Percentiles rank a stretch among this genome's conserved stretches.
Evolutionary conservation across 495 filamentous ascomycete species (phyloP).

Genomic region (Lasiosphaeriaceae sp.): DNA sequence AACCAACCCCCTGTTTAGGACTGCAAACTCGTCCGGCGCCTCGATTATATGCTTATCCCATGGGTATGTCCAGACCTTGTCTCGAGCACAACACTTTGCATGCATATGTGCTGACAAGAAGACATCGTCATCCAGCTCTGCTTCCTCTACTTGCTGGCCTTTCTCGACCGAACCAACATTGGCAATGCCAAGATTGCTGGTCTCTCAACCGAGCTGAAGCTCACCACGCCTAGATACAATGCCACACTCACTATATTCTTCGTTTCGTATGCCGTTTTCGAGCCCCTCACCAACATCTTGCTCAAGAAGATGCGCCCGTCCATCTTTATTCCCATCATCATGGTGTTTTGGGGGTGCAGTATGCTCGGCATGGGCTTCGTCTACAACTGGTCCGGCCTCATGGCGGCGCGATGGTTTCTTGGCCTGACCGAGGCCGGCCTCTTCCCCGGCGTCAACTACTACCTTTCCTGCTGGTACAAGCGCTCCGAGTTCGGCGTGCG

Average conservation of each 20-base stretch:
- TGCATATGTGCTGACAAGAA: not conserved
- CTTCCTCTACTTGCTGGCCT: conserved; percentile 79
- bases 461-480: conserved; percentile 84
- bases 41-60: conserved; percentile 69
- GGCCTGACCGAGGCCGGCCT: conserved; percentile 81
- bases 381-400: conserved; percentile 70
- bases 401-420: conserved; percentile 82
- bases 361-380: conserved; percentile 86
- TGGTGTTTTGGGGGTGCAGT: conserved; percentile 67
- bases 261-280: conserved; percentile 82
- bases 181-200: conserved; percentile 86
- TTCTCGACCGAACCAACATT: conserved; percentile 79
- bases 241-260: conserved; percentile 82
- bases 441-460: conserved; percentile 84
- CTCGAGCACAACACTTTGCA: not conserved
- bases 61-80: conserved; percentile 48
- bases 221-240: conserved; percentile 64
- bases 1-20: conserved; percentile 44
- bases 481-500: conserved; percentile 70
- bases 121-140: conserved; percentile 55
- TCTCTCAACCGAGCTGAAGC: conserved; percentile 55
- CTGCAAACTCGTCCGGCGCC: conserved; percentile 61
- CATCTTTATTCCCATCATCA: conserved; percentile 60
- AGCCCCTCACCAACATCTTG: conserved; percentile 83
- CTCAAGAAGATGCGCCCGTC: conserved; percentile 66